Evolutionary conservation across 768 basidiomycete species (phyloP).

Genomic region (Pleurotus eryngii): DNA sequence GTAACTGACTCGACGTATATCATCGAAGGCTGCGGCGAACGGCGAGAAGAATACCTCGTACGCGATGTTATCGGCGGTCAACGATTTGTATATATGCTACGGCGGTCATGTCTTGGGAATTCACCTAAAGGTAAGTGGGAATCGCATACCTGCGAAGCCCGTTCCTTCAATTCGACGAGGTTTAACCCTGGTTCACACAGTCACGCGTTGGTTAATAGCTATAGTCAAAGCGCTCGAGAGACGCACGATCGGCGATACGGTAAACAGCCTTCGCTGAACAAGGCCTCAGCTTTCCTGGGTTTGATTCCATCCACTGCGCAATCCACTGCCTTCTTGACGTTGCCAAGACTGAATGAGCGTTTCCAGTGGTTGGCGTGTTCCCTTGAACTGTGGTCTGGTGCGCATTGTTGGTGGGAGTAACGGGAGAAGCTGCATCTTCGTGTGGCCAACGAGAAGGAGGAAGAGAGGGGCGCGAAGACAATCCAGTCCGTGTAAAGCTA

Average conservation of each 20-base stretch:
- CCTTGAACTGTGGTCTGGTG: neutral
- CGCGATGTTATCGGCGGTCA: slow-evolving; percentile 78
- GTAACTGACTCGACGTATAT: slow-evolving; percentile 63
- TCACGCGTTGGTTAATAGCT: neutral
- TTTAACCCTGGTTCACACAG: slow-evolving; percentile 52
- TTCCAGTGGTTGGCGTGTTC: neutral
- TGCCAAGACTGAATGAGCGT: neutral
- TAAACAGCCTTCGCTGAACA: slow-evolving; percentile 86
- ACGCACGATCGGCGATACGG: slow-evolving; percentile 77
- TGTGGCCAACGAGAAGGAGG: slow-evolving; percentile 45
- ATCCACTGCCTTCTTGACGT: slow-evolving; percentile 65
- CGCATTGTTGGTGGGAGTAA: neutral
- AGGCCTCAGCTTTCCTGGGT: slow-evolving; percentile 59
- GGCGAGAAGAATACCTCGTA: slow-evolving; percentile 86
- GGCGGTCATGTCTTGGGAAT: slow-evolving; percentile 29
- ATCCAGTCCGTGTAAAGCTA: slow-evolving; percentile 86
- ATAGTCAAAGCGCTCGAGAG: neutral
- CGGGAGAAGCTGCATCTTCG: slow-evolving; percentile 20
- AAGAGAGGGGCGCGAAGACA: slow-evolving; percentile 80
- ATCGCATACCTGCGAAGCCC: slow-evolving; percentile 51
- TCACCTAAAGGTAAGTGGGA: slow-evolving; percentile 1
- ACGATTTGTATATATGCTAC: slow-evolving; percentile 72
- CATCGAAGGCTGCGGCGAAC: slow-evolving; percentile 79
- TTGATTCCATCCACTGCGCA: slow-evolving; percentile 56
- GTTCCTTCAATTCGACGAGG: slow-evolving; percentile 65